Base-by-base conservation (phyloP, 1,139 yeast genomes). In the Saccharomyces hybrid region DNA sequence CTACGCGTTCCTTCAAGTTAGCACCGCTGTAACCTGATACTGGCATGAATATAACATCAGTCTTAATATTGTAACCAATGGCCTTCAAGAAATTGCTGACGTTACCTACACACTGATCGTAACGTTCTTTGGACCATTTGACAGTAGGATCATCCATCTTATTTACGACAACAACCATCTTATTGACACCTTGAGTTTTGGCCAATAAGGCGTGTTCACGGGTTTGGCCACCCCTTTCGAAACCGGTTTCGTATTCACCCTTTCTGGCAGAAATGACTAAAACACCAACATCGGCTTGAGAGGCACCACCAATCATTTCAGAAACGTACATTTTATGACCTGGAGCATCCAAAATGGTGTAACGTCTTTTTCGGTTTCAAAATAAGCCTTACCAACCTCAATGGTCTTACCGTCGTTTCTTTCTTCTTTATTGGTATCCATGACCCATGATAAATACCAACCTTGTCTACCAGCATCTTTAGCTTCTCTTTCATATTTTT, bases 81-180 rank as follows among this genome's bases (percentile, higher is more conserved):
- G 91, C 96, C 76, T 83, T 89, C 71, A 93, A 81, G 78, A 84
- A 93, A 53, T 72, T 69, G 32, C 83, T 82, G 64, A 95, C 78
- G 73, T 91, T 93, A 63, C 82, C 74, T 61, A 88, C 90, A 80
- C 99, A 93, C 76, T 93, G 99, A 67, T 88, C 90, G 73, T 89
- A 93, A 75, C 99, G 87, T 71, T 88, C 96, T 75, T 91, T 82
- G 48, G 97, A 87, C 99, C 99, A 93, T 61, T 73, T 76, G 51
- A 93, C 99, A 52, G 99, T 93, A 55, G 97, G 87, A 70, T 93
- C 99, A 74, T 93, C 99, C 99, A 93, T 93, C 82, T 93, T 93
- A 78, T 93, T 93, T 64, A 95, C 93, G 56, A 87, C 98, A 75
- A 86, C 93, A 73, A 87, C 85, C 77, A 87, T 83, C 77, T 87